Base-by-base conservation (phyloP, 2,329 filamentous ascomycete genomes). In the Penicillium aurantiogriseum region DNA sequence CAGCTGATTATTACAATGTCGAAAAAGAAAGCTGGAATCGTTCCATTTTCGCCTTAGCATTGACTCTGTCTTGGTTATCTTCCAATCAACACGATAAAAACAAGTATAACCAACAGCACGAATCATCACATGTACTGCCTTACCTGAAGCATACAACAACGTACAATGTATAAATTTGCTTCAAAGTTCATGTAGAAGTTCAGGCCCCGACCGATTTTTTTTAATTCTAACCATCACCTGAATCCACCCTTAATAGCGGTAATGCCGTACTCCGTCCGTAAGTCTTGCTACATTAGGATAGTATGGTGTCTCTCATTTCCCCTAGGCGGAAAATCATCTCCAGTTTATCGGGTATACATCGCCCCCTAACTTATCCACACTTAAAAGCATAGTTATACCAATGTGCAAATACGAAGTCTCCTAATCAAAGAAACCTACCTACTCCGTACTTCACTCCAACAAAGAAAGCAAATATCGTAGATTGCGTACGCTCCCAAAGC, bases 111-210 rank as follows among this genome's bases (percentile, higher is more conserved):
- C 23, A 36, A 53, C 17, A 38, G 25, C 53, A 33, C 36, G 43
- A 49, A 29, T 49, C 42, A 57, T 58, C 54, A 63, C 56, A 63
- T 60, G 56, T 61, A 25, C 60, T 54, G 54, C 60, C 57, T 63
- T 60, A 38, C 58, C 56, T 59, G 27, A 56, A 59, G 56, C 55
- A 57, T 47, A 27, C 36, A 55, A 27, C 49, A 62, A 59, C 61
- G 58, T 63, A 62, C 48, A 55, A 54, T 54, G 56, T 60, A 50
- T 5, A 9, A 17, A 40, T 21, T 19, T 5, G 5, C 9, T 46
- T 52, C 21, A 10, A 52, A 5, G 1, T 15, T 35, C 27, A 6
- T 19, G n/a, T 21, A 17, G 21, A 50, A 57, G 54, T 50, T 57
- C 43, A 29, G 45, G 17, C 36, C 49, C 29, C 35, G 27, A 40